Evolutionary conservation across 495 filamentous ascomycete species (phyloP).

Genomic region (Neurospora terricola): DNA sequence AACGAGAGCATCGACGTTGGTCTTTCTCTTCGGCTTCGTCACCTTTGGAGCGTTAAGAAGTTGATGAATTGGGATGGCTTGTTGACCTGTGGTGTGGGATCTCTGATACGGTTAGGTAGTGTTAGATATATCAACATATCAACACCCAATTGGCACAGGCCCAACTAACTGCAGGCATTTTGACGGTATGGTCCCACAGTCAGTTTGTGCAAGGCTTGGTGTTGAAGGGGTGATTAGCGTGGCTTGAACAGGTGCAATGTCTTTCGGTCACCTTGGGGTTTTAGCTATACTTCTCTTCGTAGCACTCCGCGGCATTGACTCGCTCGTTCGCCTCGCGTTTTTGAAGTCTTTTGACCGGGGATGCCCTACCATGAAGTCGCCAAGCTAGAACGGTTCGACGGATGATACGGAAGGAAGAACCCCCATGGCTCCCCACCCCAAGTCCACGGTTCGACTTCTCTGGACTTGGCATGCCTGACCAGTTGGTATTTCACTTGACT

Average conservation of each 20-base stretch:
- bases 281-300: not conserved
- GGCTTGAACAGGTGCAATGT: not conserved
- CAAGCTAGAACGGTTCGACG: not conserved
- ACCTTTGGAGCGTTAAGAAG: not conserved
- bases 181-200: not conserved
- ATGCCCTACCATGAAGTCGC: not conserved
- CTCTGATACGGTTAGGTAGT: not conserved
- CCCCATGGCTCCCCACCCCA: not conserved
- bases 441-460: not conserved
- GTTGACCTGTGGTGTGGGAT: not conserved
- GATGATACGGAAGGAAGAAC: not conserved
- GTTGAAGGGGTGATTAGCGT: not conserved
- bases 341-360: not conserved
- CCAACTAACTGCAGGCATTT: not conserved
- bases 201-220: not conserved
- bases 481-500: not conserved
- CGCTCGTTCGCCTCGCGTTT: not conserved
- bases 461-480: not conserved
- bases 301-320: not conserved
- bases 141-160: too few species aligned
- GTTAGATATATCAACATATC: not conserved
- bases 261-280: not conserved
- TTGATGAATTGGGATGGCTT: not conserved
- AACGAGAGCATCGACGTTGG: not conserved
- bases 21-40: not conserved